Evolutionary conservation across 2,329 filamentous ascomycete species (phyloP).

Genomic region (Ophiostoma sp.): DNA sequence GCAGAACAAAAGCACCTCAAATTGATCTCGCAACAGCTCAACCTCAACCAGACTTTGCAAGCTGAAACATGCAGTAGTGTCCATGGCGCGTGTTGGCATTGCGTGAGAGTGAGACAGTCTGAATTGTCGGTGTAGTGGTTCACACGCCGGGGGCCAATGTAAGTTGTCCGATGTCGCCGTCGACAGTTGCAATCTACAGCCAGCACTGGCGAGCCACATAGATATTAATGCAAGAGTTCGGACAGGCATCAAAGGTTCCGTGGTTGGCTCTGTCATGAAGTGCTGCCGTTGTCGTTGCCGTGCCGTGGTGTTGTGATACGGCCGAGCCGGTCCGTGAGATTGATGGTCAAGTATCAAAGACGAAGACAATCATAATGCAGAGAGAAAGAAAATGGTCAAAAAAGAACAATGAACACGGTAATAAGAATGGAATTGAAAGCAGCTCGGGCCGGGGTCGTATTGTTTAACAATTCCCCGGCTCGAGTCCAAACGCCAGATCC

Average conservation of each 20-base stretch:
- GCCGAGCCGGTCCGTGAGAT: too few species aligned
- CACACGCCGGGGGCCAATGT: too few species aligned
- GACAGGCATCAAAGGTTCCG: neutral
- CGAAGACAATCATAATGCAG: neutral
- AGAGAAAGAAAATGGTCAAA: too few species aligned
- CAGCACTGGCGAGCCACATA: too few species aligned
- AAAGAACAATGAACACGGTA: neutral
- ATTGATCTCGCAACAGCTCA: neutral
- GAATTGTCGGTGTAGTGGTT: neutral
- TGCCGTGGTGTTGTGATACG: neutral
- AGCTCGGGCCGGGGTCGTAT: neutral
- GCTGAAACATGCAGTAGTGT: neutral
- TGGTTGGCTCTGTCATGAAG: neutral
- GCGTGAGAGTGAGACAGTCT: neutral
- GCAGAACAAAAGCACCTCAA: neutral
- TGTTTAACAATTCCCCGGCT: too few species aligned
- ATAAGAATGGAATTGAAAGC: conserved; percentile 10
- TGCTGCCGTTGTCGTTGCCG: neutral
- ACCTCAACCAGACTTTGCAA: neutral
- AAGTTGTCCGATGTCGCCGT: neutral
- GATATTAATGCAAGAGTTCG: neutral
- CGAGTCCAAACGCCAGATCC: conserved; percentile 11
- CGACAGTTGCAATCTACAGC: too few species aligned
- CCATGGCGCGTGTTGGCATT: neutral
- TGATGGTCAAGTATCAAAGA: neutral